Conservation (phyloP, 2,329 filamentous ascomycete species). For the Thermothelomyces thermophilus region DNA sequence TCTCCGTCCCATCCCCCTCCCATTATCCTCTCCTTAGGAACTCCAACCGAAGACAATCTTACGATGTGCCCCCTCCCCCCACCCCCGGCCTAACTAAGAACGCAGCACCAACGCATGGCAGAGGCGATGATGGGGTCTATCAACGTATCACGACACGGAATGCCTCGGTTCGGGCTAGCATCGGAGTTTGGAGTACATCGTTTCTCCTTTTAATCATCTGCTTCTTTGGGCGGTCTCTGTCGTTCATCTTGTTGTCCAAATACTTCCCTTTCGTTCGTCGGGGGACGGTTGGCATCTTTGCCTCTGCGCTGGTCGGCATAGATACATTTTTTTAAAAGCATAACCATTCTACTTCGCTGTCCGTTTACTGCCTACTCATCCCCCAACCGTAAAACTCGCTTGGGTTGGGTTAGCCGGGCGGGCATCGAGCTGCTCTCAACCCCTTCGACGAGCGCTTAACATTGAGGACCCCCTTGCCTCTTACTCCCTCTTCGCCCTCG, state of each 20-base stretch:
- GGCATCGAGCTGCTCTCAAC: too few relatives aligned
- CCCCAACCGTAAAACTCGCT: too few relatives aligned
- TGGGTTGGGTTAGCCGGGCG: too few relatives aligned
- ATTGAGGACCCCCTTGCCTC: too few relatives aligned
- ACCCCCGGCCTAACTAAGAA: background rate
- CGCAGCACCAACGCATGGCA: background rate
- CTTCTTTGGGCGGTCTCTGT: background rate
- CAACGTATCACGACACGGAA: constrained; percentile 19
- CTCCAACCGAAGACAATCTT: constrained; percentile 9
- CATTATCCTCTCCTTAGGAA: background rate
- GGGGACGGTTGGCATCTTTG: constrained; percentile 6
- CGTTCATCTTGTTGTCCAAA: constrained; percentile 16
- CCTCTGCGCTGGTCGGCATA: constrained; percentile 2
- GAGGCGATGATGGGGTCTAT: constrained; percentile 11
- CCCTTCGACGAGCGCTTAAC: too few relatives aligned
- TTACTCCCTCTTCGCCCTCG: too few relatives aligned
- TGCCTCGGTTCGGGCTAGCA: constrained; percentile 21
- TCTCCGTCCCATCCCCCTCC: background rate
- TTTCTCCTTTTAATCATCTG: constrained; percentile 12
- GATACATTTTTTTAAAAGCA: background rate
- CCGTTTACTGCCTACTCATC: background rate
- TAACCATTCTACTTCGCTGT: background rate
- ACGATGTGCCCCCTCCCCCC: constrained; percentile 4
- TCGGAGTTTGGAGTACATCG: constrained; percentile 22
- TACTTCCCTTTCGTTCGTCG: background rate